Percentiles rank a stretch among this genome's conserved stretches.
phyloP scores from a whole-genome alignment of 495 filamentous ascomycete species.

The Achaetomiella virescens region DNA sequence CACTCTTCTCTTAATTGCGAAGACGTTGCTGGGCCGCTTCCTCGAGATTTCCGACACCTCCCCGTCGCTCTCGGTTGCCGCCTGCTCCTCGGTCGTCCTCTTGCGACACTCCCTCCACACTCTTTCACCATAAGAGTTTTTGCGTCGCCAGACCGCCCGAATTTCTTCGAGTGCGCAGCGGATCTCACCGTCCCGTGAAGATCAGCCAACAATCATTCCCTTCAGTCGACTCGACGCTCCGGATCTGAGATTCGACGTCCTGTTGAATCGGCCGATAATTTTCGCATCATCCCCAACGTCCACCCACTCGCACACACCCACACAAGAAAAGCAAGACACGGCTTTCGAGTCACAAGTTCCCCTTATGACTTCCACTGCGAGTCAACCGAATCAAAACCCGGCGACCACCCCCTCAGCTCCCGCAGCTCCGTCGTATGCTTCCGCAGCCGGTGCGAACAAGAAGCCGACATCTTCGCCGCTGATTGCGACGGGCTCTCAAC shows the following conservation, averaged over 20 bases:
- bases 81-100: conserved; percentile 15
- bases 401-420: conserved; percentile 55
- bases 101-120: conserved; percentile 26
- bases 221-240: conserved; percentile 24
- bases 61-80: conserved; percentile 19
- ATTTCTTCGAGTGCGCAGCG: conserved; percentile 12
- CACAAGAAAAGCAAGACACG: conserved; percentile 17
- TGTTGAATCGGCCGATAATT: conserved; percentile 13
- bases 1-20: conserved; percentile 31
- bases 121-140: conserved; percentile 29
- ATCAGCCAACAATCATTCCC: conserved; percentile 15
- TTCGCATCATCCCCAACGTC: conserved; percentile 11
- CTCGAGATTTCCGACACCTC: conserved; percentile 9
- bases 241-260: conserved; percentile 33
- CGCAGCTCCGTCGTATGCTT: conserved; percentile 61
- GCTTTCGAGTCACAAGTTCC: conserved; percentile 33
- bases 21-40: conserved; percentile 4
- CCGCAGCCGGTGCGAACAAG: conserved; percentile 72
- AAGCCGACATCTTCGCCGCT: conserved; percentile 59
- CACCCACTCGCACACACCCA: conserved; percentile 12
- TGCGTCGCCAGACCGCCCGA: conserved; percentile 17
- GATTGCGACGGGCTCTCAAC: conserved; percentile 62
- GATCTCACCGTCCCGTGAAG: neutral
- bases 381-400: conserved; percentile 47
- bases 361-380: conserved; percentile 48